A percentile compares a stretch with the other conserved stretches of the same genome.
Conservation (phyloP, 2,329 filamentous ascomycete genomes). For the Sarocladium strictum region DNA sequence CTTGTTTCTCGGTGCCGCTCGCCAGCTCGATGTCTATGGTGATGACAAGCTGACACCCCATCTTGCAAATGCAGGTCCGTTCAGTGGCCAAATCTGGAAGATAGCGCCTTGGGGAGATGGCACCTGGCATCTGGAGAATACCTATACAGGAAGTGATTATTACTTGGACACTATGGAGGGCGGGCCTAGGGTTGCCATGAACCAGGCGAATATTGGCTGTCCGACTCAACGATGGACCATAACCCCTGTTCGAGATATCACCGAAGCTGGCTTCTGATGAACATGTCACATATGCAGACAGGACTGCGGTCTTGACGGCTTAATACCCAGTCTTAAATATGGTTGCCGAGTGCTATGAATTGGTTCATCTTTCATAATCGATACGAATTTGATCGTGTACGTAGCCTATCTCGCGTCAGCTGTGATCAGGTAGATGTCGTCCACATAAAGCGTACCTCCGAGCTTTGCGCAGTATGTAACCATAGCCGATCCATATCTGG, state of each 20-base stretch:
- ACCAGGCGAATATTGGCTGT: constrained; percentile 1
- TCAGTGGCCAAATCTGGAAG: constrained; percentile 3
- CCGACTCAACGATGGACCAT: constrained; percentile 6
- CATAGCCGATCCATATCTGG: constrained; percentile 31
- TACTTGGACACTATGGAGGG: constrained; percentile 6
- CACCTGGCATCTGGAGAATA: constrained; percentile 7
- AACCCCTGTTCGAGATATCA: constrained; percentile 3
- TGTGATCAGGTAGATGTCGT: no score
- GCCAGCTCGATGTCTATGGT: constrained; percentile 5
- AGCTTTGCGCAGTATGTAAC: constrained; percentile 31
- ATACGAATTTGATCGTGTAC: constrained; percentile 31
- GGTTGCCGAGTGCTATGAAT: no score
- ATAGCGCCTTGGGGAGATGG: constrained; percentile 5
- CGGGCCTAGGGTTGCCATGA: constrained; percentile 4
- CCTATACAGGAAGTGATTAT: neutral
- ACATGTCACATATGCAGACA: no score
- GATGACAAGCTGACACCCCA: constrained; percentile 5
- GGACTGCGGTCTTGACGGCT: no score
- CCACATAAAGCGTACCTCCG: no score
- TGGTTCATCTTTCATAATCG: constrained; percentile 22
- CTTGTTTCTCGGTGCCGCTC: constrained; percentile 1
- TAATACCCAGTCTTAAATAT: no score
- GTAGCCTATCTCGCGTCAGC: constrained; percentile 20
- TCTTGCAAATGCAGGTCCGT: neutral
- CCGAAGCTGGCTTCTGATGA: constrained; percentile 1